Evolutionary conservation across 495 filamentous ascomycete genomes (phyloP), one percentile per base, ranked within the genome.

Genomic region (Arthonia radiata): DNA sequence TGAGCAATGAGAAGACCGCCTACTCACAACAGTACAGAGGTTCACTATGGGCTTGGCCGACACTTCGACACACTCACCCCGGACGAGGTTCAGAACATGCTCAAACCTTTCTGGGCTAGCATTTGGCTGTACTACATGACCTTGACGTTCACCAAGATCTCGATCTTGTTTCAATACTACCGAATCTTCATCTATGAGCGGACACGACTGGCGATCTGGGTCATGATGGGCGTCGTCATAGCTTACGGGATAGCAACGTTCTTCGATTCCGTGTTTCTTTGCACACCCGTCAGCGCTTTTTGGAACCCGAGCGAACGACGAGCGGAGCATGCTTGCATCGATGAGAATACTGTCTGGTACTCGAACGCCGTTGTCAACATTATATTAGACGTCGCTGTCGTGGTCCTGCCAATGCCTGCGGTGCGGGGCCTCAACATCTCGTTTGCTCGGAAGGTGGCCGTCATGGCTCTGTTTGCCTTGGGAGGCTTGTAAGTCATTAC

Each of bases 311-410:
- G n/a, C n/a, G n/a, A n/a, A n/a, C n/a, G n/a, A n/a, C 34, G 29
- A 3, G 18, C 35, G 6, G 12, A 23, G 2, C 24, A 17, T 0
- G 47, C 39, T 4, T 61, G 57, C 35, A 34, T 61, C 14, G 48
- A 59, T 28, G 42, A 49, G 25, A 39, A 47, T 12, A 46, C 46
- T 0, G 41, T 56, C 15, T 58, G 55, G 43, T 60, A 56, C 39
- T 39, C 49, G 30, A 63, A 56, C 37, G 50, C 52, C 2, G 47
- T 46, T 0, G 47, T 58, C 13, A 64, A 63, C 39, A 59, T 67
- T 24, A 25, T 53, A 14, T 56, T 53, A 21, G 61, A 67, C 35
- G 25, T 61, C 17, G 41, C 50, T 16, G 40, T 61, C 24, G 52
- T 59, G 21, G 28, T 46, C 4, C 31, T 49, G 4, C 46, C 46